phyloP scores from a whole-genome alignment of 352 stramenopile species.

The Globisporangium okanoganense region DNA sequence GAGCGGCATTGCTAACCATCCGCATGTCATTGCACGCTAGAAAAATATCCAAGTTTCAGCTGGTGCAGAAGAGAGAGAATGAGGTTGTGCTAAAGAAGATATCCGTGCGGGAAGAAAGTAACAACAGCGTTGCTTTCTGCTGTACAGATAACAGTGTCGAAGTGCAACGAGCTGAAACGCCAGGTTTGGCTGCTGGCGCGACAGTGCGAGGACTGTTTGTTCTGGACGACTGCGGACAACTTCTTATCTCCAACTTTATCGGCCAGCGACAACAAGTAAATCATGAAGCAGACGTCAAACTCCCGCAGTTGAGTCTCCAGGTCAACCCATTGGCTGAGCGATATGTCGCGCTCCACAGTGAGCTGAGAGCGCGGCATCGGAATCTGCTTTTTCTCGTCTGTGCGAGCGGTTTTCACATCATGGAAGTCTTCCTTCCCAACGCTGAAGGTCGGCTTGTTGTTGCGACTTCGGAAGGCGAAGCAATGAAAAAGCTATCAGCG shows the following conservation, averaged over 20 bases:
- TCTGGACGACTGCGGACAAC: slow-evolving; percentile 28
- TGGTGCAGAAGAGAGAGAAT: slow-evolving; percentile 24
- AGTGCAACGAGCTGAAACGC: slow-evolving; percentile 4
- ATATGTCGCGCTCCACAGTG: slow-evolving; percentile 28
- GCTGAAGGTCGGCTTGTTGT: slow-evolving; percentile 21
- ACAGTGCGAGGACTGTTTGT: slow-evolving; percentile 15
- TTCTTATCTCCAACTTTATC: slow-evolving; percentile 17
- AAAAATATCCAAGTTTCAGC: slow-evolving; percentile 26
- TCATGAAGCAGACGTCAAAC: neutral
- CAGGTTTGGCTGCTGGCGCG: neutral
- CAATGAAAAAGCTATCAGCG: slow-evolving; percentile 16
- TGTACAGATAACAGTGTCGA: slow-evolving; percentile 3
- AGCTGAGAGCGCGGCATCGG: slow-evolving; percentile 14
- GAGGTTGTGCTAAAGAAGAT: slow-evolving; percentile 23
- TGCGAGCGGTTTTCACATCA: slow-evolving; percentile 34
- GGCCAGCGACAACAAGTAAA: neutral
- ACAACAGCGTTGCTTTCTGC: slow-evolving; percentile 27
- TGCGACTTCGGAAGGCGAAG: slow-evolving; percentile 18
- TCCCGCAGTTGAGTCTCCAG: slow-evolving; percentile 11
- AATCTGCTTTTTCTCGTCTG: slow-evolving; percentile 31
- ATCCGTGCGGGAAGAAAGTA: slow-evolving; percentile 22
- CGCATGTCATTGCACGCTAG: slow-evolving; percentile 7
- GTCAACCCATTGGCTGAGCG: slow-evolving; percentile 26
- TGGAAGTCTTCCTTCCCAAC: slow-evolving; percentile 30
- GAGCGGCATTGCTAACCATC: neutral